Evolutionary conservation across 1,284 basidiomycete genomes (phyloP), one percentile per base, ranked within the genome.

Genomic region (Boletus mariae): DNA sequence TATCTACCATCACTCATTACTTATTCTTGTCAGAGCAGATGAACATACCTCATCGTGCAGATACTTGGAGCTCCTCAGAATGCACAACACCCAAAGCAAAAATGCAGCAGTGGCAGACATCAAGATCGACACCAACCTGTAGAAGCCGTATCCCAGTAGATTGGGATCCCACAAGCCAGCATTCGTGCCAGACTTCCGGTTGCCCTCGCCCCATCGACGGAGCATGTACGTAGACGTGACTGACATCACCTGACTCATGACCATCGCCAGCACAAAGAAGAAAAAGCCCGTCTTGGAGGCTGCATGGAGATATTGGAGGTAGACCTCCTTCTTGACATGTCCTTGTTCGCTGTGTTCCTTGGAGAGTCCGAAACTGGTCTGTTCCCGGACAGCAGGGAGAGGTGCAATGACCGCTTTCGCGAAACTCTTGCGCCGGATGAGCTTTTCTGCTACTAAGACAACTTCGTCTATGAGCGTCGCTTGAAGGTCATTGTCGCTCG

Each of bases 311-410:
- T 96, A 97, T 55, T 84, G 75, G 54, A 74, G 69, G 70, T 97
- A 97, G 2, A 96, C 89, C 17, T 79, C 73, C 32, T 69, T 65
- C 71, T 94, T 94, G 58, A 96, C 92, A 13, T 80, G 80, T 1
- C 94, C 94, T 66, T 88, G 85, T 62, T 95, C 92, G 42, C 78
- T 79, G 63, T 92, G 86, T 67, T 95, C 93, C 64, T 90, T 87
- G 2, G 83, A 76, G 12, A 80, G 63, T 3, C 82, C 83, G 35
- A 74, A 25, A 2, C 34, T 71, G 2, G 76, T 69, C 50, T 71
- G 59, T n/a, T 73, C 59, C 17, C 73, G 65, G 34, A 75, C 68
- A 8, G 67, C 59, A 4, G 77, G 67, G 3, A 73, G 66, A 29
- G 72, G 64, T 32, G 71, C 67, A n/a, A 71, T 38, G 28, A 55